These are phyloP conservation scores for Mycena capillaripes DNA, from an alignment of 768 basidiomycete species.

Conservation along the genomic window DNA sequence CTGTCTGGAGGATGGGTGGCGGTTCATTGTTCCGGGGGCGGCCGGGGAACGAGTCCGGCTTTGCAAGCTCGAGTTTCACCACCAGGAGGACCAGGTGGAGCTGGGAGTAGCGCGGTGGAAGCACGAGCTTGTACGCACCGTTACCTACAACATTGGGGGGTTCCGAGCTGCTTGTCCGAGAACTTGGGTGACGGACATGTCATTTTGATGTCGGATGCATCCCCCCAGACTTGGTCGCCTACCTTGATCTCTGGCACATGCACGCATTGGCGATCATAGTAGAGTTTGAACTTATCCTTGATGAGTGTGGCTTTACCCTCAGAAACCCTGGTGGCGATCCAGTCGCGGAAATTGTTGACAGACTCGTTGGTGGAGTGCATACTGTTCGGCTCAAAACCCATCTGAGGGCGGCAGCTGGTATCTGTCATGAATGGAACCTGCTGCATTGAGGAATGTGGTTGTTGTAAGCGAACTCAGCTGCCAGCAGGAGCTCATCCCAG, in stretches of 20 bases:
- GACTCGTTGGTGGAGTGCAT: background rate
- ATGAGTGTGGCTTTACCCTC: background rate
- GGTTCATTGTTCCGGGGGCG: slow-evolving; percentile 26
- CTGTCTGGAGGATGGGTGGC: slow-evolving; percentile 18
- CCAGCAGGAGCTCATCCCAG: no score
- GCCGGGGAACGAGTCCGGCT: slow-evolving; percentile 1
- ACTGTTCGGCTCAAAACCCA: background rate
- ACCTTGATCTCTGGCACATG: no score
- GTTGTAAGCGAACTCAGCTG: no score
- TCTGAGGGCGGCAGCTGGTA: background rate
- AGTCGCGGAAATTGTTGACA: background rate
- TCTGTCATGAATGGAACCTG: no score
- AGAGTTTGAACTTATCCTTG: background rate
- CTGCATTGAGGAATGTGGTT: no score
- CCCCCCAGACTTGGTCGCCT: no score
- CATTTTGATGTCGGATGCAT: no score
- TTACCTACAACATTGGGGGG: background rate
- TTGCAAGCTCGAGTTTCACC: slow-evolving; percentile 17
- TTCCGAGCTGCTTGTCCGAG: no score
- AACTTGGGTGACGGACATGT: no score
- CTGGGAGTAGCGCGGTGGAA: slow-evolving; percentile 14
- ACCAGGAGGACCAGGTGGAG: slow-evolving; percentile 12
- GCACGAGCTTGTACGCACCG: slow-evolving; percentile 20
- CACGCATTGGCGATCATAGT: background rate
- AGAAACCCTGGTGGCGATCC: background rate